phyloP scores from a whole-genome alignment of 805 yeast genomes.

The Maudiozyma pseudohumilis region DNA sequence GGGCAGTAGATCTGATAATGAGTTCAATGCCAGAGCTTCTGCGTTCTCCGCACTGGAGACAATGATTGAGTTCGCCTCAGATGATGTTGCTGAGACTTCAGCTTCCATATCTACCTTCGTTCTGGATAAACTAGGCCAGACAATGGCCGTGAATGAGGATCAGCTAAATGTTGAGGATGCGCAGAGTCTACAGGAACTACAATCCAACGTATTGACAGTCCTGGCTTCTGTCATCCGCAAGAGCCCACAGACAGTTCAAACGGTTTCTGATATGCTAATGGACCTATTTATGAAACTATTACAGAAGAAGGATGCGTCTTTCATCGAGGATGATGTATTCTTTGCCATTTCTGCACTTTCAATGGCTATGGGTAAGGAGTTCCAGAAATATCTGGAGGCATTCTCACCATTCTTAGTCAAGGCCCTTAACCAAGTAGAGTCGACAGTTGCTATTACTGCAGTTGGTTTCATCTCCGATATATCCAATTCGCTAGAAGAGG shows the following conservation, averaged over 20 bases:
- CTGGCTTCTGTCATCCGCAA: constrained; percentile 80
- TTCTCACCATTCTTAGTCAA: constrained; percentile 74
- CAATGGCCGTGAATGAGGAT: constrained; percentile 52
- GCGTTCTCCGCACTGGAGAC: constrained; percentile 90
- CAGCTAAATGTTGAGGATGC: constrained; percentile 59
- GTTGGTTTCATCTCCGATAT: constrained; percentile 94
- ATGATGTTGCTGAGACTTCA: constrained; percentile 57
- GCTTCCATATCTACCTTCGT: constrained; percentile 68
- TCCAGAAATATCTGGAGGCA: constrained; percentile 66
- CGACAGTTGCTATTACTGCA: constrained; percentile 78
- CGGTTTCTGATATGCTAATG: constrained; percentile 81
- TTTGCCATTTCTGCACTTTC: constrained; percentile 89
- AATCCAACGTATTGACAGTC: constrained; percentile 66
- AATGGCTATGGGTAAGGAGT: constrained; percentile 60
- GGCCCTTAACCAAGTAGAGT: constrained; percentile 74
- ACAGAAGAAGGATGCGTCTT: constrained; percentile 49
- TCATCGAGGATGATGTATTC: constrained; percentile 86
- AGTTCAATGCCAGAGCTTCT: constrained; percentile 82
- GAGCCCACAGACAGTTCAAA: constrained; percentile 50
- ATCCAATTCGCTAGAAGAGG: constrained; percentile 73
- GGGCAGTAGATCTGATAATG: constrained; percentile 69
- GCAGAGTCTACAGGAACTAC: constrained; percentile 77
- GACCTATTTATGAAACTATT: constrained; percentile 66
- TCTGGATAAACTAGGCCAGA: constrained; percentile 59
- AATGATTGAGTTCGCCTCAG: constrained; percentile 65